Evolutionary conservation across 352 stramenopile genomes (phyloP).

Genomic region (Globisporangium cystogenes): DNA sequence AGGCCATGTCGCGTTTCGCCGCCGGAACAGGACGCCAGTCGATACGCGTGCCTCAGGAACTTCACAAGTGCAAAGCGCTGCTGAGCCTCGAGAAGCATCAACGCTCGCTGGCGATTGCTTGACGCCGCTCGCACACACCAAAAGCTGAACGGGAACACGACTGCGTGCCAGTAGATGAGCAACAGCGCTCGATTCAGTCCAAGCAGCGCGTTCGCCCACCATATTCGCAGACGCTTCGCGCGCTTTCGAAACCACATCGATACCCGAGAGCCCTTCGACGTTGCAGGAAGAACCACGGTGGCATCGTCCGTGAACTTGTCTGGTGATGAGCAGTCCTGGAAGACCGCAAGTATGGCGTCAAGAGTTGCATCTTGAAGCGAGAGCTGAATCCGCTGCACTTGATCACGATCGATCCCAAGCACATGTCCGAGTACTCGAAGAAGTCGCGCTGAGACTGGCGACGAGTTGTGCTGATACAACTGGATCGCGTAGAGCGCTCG

Average conservation of each 20-base stretch:
- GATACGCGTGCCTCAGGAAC: constrained; percentile 4
- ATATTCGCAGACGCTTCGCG: background rate
- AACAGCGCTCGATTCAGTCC: background rate
- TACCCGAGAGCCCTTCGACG: background rate
- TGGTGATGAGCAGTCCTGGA: background rate
- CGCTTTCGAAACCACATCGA: constrained; percentile 1
- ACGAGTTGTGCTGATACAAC: background rate
- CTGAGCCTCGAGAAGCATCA: background rate
- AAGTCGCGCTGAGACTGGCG: background rate
- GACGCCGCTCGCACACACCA: background rate
- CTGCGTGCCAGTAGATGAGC: constrained; percentile 6
- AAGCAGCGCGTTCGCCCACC: background rate
- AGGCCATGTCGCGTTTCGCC: background rate
- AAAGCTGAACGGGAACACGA: constrained; percentile 5
- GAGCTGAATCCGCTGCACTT: background rate
- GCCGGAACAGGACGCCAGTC: background rate
- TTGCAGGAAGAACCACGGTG: background rate
- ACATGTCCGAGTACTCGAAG: background rate
- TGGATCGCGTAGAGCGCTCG: background rate
- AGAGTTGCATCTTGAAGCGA: background rate
- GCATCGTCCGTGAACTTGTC: background rate
- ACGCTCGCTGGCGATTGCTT: constrained; percentile 1
- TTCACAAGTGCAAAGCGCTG: constrained; percentile 9
- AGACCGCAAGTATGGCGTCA: background rate
- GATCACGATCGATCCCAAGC: background rate